phyloP scores from a whole-genome alignment of 139 green algal species.

The Axilococcus clingmanii region DNA sequence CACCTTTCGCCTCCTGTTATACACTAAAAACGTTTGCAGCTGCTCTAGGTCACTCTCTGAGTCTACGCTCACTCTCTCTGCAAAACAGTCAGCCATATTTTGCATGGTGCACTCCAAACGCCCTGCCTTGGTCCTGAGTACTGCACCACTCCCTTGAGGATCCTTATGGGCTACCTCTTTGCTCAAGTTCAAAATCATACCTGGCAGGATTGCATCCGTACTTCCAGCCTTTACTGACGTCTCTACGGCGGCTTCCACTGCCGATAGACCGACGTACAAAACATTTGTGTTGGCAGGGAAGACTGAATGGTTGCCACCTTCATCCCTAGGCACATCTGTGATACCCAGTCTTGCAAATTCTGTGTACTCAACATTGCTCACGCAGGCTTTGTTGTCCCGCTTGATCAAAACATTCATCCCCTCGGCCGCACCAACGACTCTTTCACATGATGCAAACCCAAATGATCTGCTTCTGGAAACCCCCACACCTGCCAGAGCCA shows the following conservation, averaged over 20 bases:
- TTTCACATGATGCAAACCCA: constrained; percentile 92
- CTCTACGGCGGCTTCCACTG: constrained; percentile 41
- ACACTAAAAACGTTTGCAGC: constrained; percentile 90
- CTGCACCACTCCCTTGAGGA: constrained; percentile 14
- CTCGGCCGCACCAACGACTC: constrained; percentile 83
- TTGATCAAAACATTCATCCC: constrained; percentile 92
- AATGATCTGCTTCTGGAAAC: constrained; percentile 56
- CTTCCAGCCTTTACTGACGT: constrained; percentile 21
- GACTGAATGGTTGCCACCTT: constrained; percentile 26
- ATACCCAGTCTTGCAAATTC: constrained; percentile 90
- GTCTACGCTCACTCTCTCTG: constrained; percentile 5
- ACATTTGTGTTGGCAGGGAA: constrained; percentile 99
- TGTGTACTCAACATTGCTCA: constrained; percentile 98
- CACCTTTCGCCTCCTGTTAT: constrained; percentile 66
- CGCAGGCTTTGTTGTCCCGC: not conserved
- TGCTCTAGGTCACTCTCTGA: not conserved
- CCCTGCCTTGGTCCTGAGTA: constrained; percentile 45
- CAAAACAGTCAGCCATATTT: constrained; percentile 80
- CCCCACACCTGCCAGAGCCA: constrained; percentile 81
- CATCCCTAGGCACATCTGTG: constrained; percentile 45
- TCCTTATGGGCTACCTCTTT: constrained; percentile 43
- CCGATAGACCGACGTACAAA: constrained; percentile 74
- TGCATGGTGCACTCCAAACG: constrained; percentile 98
- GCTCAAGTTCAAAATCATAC: constrained; percentile 90
- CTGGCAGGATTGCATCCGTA: constrained; percentile 67